Base-by-base conservation (phyloP, 148 eudicot genomes). In the Nyssa sinensis region DNA sequence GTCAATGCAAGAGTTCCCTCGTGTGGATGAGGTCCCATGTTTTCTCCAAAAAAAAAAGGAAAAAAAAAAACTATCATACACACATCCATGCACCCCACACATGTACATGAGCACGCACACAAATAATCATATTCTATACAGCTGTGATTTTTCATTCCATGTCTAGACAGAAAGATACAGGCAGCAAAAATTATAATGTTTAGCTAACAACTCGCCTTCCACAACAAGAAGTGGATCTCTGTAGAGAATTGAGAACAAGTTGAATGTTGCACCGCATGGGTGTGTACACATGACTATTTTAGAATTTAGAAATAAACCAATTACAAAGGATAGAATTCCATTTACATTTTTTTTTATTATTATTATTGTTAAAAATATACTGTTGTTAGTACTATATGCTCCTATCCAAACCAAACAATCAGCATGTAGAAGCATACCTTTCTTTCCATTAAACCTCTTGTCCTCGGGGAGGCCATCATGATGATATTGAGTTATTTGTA, bases 391-490 rank as follows among this genome's bases (percentile, higher is more conserved):
- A 70, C 17, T 69, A 16, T 57, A 58, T 34, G n/a, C 32, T 57
- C 16, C 21, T 61, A 19, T 55, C 3, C 24, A 55, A 55, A 55
- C 35, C 27, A 30, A 62, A 25, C 25, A 72, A 19, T n/a, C 9
- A 28, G 58, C n/a, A 23, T 0, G 17, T 29, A 58, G 25, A 62
- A 81, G 33, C 67, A 75, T 85, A 92, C 99, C 99, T 84, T 95
- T 95, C 72, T 77, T 90, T 61, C 99, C 97, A 16, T 86, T 83
- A 63, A 90, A 91, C 62, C 96, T 86, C 70, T 89, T 95, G 78
- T 89, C 96, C 71, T 89, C 94, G 0, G 97, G 99, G 60, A 95
- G 90, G 61, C 97, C 97, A 84, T 92, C 97, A 30, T 25, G 78
- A 71, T 73, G 92, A 80, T 95, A 92, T 57, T 93, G 99, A 66